Base-by-base conservation (phyloP, 345 rosid genomes). In the Dipteronia dyeriana region DNA sequence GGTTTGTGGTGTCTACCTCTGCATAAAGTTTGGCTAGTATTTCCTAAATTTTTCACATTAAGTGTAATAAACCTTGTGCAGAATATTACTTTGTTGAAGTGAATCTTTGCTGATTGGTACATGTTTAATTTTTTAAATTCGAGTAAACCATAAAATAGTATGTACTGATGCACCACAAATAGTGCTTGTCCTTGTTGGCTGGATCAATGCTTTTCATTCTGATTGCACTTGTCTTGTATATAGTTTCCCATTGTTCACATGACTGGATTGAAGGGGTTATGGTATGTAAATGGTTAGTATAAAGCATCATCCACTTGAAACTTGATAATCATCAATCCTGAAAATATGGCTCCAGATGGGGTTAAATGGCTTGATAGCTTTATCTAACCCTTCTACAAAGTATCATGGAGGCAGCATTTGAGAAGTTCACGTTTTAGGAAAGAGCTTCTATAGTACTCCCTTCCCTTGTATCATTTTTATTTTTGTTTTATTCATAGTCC, bases 1-100 rank as follows among this genome's bases (percentile, higher is more conserved):
- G 98, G 99, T 96, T 23, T 80, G 80, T 83, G 68, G 77, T 64
- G n/a, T 74, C 70, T 70, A 41, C 49, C 67, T 65, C 67, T 84
- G 72, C 76, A 57, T 57, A 61, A 47, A 43, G 34, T 72, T 76
- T 56, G 51, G 69, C 68, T 70, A 0, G 26, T 66, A 59, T 57
- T 80, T 41, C 57, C 34, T n/a, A 3, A 31, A 56, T 6, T 57
- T 56, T n/a, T 7, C 41, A 61, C 9, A 1, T 56, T n/a, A 70
- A 31, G 26, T 12, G 2, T 25, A n/a, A 56, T 62, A 57, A 71
- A 17, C 62, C 56, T 20, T 5, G 75, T 63, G 39, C 66, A 57
- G 7, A 71, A 34, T 71, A 38, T 71, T 57, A 11, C 7, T 12
- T 71, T 2, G 63, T 59, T 59, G 63, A n/a, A 16, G 26, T 59